Evolutionary conservation across 768 basidiomycete species (phyloP), one percentile per base, ranked within the genome.

Genomic region (Boletus barrowsii): DNA sequence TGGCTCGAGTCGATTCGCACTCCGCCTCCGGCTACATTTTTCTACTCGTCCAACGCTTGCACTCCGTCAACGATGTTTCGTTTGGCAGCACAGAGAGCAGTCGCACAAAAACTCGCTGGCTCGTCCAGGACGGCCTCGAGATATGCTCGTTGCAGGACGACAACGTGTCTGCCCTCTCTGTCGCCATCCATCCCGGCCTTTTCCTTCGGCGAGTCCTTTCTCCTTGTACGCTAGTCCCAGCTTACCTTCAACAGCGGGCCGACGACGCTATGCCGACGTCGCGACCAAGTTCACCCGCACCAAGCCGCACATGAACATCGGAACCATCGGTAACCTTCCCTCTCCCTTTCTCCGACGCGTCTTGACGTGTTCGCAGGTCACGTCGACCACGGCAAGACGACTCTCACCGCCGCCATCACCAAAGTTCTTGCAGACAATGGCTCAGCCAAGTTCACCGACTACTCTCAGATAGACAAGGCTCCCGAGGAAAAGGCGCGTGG

Each of bases 401-500:
- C 96, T 2, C 77, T 99, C 60, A 95, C 93, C 14, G 93, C 93
- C 40, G 90, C 93, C 54, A 95, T 96, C 66, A 99, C 97, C 64
- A 98, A 91, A 70, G 89, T 94, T 52, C 82, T 98, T 51, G 77
- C 97, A 26, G 77, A 83, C 60, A 72, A 75, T 42, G 90, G 91
- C 54, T 84, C 84, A 53, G 86, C 79, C 63, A 75, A 79, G 69
- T 98, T 99, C 76, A 91, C 95, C 58, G 95, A 94, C 80, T 99
- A 99, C 78, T 83, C 80, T 46, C 86, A 93, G 73, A 99, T 99
- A 65, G 97, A 99, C 88, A 98, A 91, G 79, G 97, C 97, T 10
- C 97, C 97, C 3, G 97, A 99, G 75, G 97, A 99, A 78, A 96
- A 93, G 75, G 96, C 96, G 57, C 92, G 97, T 71, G 97, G 97